Conservation (phyloP, 495 filamentous ascomycete species). For the Darksidea phi region DNA sequence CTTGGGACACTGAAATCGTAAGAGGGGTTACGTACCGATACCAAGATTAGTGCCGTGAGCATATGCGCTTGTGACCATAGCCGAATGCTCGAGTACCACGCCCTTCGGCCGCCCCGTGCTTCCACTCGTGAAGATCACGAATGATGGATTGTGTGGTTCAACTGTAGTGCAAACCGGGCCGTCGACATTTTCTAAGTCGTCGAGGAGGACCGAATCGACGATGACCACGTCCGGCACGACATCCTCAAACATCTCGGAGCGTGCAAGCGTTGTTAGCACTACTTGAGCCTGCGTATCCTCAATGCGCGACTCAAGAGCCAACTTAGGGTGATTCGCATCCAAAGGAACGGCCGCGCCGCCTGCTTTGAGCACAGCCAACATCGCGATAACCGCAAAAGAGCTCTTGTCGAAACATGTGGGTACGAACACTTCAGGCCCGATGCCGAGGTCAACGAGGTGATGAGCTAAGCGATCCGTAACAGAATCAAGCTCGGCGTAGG, state of each 20-base stretch:
- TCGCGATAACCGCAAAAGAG: conserved; percentile 44
- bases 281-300: conserved; percentile 29
- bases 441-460: conserved; percentile 40
- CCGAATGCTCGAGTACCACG: conserved; percentile 27
- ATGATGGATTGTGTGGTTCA: conserved; percentile 24
- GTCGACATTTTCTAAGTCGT: conserved; percentile 14
- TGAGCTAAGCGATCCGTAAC: conserved; percentile 27
- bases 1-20: too few relatives aligned
- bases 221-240: conserved; percentile 32
- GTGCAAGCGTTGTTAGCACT: conserved; percentile 25
- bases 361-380: conserved; percentile 45
- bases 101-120: conserved; percentile 33
- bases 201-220: conserved; percentile 28
- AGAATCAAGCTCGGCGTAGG: conserved; percentile 28
- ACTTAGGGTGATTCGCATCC: conserved; percentile 33
- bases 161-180: conserved; percentile 17
- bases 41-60: conserved; percentile 29
- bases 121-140: conserved; percentile 35
- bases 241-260: conserved; percentile 31
- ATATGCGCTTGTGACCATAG: conserved; percentile 22
- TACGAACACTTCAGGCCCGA: conserved; percentile 52
- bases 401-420: conserved; percentile 57
- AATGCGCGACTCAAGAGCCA: conserved; percentile 30
- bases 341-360: conserved; percentile 40
- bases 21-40: background rate